phyloP scores from a whole-genome alignment of 2,329 filamentous ascomycete genomes.

The Stagonosporopsis chrysanthemi region DNA sequence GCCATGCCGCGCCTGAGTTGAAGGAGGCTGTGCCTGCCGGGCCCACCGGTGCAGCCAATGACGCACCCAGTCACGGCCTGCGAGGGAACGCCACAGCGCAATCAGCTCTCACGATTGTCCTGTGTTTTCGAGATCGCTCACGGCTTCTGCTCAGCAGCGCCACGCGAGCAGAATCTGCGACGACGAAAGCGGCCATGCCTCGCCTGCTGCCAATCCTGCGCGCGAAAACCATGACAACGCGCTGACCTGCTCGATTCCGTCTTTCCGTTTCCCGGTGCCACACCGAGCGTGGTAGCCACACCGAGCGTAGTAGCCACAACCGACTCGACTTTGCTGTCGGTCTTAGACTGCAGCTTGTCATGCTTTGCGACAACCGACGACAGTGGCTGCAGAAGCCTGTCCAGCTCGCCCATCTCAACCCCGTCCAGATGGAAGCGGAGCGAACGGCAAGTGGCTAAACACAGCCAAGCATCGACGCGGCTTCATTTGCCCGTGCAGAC shows the following conservation, averaged over 20 bases:
- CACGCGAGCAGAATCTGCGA: too few species aligned
- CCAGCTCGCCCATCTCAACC: too few species aligned
- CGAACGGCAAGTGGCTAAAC: not conserved
- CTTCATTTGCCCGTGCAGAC: not conserved
- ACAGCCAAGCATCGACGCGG: not conserved
- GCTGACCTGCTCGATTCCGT: slow-evolving; percentile 1
- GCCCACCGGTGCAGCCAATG: slow-evolving; percentile 7
- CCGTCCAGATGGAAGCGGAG: too few species aligned
- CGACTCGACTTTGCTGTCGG: not conserved
- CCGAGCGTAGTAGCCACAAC: not conserved
- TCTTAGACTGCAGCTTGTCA: too few species aligned
- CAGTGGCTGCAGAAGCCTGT: too few species aligned
- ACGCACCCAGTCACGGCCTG: not conserved
- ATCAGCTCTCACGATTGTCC: not conserved
- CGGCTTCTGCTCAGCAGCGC: too few species aligned
- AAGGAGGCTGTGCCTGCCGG: slow-evolving; percentile 11
- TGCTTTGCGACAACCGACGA: too few species aligned
- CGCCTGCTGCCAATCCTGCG: slow-evolving; percentile 1
- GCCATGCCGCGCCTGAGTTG: slow-evolving; percentile 17
- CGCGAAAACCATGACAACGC: not conserved
- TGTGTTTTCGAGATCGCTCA: too few species aligned
- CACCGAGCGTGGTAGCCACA: not conserved
- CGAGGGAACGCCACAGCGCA: slow-evolving; percentile 6
- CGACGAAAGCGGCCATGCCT: too few species aligned
- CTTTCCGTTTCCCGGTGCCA: slow-evolving; percentile 11